phyloP scores from a whole-genome alignment of 2,329 filamentous ascomycete genomes.

The Penicillium sclerotiorum region DNA sequence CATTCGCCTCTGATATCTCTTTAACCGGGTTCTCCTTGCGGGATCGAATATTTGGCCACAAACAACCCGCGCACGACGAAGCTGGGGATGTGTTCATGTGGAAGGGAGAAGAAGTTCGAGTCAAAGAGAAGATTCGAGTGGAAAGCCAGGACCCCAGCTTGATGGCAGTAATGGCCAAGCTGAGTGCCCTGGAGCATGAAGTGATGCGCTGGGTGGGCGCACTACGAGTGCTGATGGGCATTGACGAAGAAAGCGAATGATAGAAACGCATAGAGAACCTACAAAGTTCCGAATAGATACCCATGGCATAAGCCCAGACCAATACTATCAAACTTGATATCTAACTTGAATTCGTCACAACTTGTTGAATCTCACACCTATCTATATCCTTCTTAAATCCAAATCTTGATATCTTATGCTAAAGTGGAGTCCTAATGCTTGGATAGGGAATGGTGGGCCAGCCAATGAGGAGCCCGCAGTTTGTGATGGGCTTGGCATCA shows the following conservation, averaged over 20 bases:
- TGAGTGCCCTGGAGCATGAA: conserved; percentile 74
- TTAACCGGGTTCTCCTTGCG: conserved; percentile 61
- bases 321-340: background rate
- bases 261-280: background rate
- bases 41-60: conserved; percentile 55
- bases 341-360: background rate
- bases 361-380: background rate
- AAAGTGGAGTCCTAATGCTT: too few species aligned
- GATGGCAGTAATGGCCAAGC: conserved; percentile 79
- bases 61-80: conserved; percentile 74
- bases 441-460: background rate
- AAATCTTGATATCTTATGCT: too few species aligned
- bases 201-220: conserved; percentile 71
- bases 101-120: conserved; percentile 71
- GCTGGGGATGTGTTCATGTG: conserved; percentile 75
- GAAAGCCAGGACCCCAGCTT: conserved; percentile 88
- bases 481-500: conserved; percentile 34
- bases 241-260: conserved; percentile 50
- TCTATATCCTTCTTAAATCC: background rate
- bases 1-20: conserved; percentile 69
- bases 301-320: background rate
- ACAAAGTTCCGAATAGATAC: background rate
- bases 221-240: conserved; percentile 76
- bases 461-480: conserved; percentile 33
- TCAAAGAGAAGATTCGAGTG: conserved; percentile 85